These are phyloP conservation scores for Ogataea naganishii DNA, from an alignment of 805 yeast species.

Conservation along the genomic window DNA sequence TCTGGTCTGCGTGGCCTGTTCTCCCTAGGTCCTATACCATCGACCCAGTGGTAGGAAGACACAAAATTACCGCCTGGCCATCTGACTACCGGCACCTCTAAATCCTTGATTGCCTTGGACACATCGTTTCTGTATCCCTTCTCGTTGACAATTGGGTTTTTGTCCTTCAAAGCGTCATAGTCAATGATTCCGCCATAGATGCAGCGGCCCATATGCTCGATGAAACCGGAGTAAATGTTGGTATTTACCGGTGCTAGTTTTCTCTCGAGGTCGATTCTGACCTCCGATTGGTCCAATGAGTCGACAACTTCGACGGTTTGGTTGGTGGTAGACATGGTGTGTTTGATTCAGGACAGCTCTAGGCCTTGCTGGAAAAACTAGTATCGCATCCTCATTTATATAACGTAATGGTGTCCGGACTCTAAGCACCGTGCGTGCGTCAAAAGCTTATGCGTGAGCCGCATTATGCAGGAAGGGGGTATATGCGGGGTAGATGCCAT, in stretches of 20 bases:
- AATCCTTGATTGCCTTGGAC: conserved; percentile 19
- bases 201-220: conserved; percentile 28
- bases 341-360: too few relatives aligned
- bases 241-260: conserved; percentile 17
- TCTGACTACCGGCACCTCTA: conserved; percentile 25
- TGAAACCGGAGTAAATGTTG: conserved; percentile 25
- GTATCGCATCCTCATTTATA: too few relatives aligned
- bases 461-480: too few relatives aligned
- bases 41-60: conserved; percentile 25
- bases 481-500: too few relatives aligned
- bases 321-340: conserved; percentile 10
- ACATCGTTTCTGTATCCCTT: conserved; percentile 23
- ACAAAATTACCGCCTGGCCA: conserved; percentile 30
- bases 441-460: too few relatives aligned
- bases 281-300: conserved; percentile 10
- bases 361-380: too few relatives aligned
- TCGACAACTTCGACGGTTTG: conserved; percentile 11
- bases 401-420: too few relatives aligned
- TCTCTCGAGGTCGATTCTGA: conserved; percentile 21
- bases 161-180: conserved; percentile 12
- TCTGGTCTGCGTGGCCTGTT: conserved; percentile 24
- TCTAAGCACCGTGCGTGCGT: too few relatives aligned
- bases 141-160: conserved; percentile 11
- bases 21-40: conserved; percentile 25
- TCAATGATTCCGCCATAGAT: conserved; percentile 29